Evolutionary conservation across 2,329 filamentous ascomycete species (phyloP), one percentile per base, ranked within the genome.

Genomic region (Colletotrichum sp.): DNA sequence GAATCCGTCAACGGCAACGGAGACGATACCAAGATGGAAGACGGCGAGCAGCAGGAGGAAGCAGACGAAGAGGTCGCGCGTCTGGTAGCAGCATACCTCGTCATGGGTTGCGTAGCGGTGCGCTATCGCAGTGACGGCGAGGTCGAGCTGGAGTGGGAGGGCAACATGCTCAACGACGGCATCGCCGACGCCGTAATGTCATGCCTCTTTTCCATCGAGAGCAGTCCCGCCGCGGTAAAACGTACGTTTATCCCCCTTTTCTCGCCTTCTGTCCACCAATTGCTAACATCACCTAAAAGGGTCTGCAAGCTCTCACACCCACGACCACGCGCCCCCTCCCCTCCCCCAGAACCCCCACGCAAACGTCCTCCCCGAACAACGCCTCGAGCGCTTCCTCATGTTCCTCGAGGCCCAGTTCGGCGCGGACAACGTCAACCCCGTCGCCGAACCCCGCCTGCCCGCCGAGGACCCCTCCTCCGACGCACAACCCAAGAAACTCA

Each of bases 351-450:
- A 98, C 82, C 94, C 93, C 0, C 95, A 98, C 84, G 91, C 93
- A 15, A 90, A 94, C 60, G 85, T 95, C 57, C 90, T 90, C 12
- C 89, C 96, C 1, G 89, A 93, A 60, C 95, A 98, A 79, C 94
- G 95, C 55, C 92, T 99, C 55, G 92, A 94, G 77, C 93, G 96
- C 39, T 92, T 99, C 24, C 94, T 98, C 86, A 95, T 98, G 92
- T 98, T 99, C 87, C 93, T 99, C 16, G 97, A 99, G 87, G 95
- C 96, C 4, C 97, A 99, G 84, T 99, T 99, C 82, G 97, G 97
- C 77, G 89, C 92, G 36, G 93, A 97, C 78, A 93, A 95, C 75
- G 93, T 99, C 72, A 89, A 91, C 1, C 96, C 96, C 6, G 94
- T 99, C 78, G 90, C 93, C 52, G 87, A 85, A 81, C 87, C 95